These are phyloP conservation scores for Moniliella sp. DNA, from an alignment of 1,284 basidiomycete species.

Conservation along the genomic window DNA sequence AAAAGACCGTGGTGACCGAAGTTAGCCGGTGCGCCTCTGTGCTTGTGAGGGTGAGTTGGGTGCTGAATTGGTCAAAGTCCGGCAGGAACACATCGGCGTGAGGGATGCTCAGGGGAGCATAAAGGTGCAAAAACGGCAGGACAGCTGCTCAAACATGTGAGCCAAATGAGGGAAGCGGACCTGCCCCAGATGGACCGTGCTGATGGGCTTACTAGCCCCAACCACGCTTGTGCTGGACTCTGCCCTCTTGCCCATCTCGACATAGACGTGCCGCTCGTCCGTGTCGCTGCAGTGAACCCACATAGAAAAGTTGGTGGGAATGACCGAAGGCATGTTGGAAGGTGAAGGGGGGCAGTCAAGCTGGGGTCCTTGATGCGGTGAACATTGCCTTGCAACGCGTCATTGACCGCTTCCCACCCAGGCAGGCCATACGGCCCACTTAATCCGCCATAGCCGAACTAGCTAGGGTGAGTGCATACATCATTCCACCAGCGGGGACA, in stretches of 20 bases:
- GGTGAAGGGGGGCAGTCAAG: no score
- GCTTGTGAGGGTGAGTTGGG: conserved; percentile 27
- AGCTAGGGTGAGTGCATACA: conserved; percentile 29
- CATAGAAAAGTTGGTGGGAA: conserved; percentile 30
- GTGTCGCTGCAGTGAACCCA: conserved; percentile 21
- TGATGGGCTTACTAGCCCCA: no score
- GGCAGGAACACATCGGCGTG: conserved; percentile 19
- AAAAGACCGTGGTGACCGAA: conserved; percentile 33
- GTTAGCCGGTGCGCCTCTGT: conserved; percentile 15
- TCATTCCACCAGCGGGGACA: conserved; percentile 32
- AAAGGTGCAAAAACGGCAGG: conserved; percentile 35
- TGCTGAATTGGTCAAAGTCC: conserved; percentile 21
- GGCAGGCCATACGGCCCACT: no score
- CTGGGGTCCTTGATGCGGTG: no score
- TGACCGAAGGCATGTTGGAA: no score
- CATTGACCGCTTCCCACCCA: no score
- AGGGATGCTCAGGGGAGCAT: conserved; percentile 33
- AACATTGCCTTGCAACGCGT: no score
- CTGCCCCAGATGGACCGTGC: conserved; percentile 13
- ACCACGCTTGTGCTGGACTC: no score
- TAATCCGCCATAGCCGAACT: conserved; percentile 25
- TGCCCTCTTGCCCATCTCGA: conserved; percentile 20
- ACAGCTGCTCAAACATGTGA: conserved; percentile 30
- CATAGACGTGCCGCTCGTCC: conserved; percentile 28
- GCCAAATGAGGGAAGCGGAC: conserved; percentile 30